phyloP scores from a whole-genome alignment of 805 yeast genomes.

The Tetrapisispora namnaoensis region DNA sequence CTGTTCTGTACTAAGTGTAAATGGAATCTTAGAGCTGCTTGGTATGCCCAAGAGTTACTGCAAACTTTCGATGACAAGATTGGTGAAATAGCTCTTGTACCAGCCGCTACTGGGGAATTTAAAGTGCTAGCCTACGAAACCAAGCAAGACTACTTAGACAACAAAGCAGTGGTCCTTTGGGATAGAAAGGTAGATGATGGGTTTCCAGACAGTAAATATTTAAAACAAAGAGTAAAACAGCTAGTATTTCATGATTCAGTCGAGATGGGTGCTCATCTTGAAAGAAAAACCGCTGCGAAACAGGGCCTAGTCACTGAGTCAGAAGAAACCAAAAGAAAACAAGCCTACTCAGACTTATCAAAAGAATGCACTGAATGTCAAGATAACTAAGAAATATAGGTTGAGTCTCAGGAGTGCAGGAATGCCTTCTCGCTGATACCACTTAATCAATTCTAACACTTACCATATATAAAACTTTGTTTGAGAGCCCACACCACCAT shows the following conservation, averaged over 20 bases:
- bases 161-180: conserved; percentile 36
- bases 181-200: conserved; percentile 58
- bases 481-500: too few species aligned
- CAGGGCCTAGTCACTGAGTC: neutral
- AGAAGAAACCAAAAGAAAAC: neutral
- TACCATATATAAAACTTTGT: too few species aligned
- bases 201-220: conserved; percentile 76
- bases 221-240: conserved; percentile 61
- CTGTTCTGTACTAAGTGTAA: conserved; percentile 75
- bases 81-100: conserved; percentile 44
- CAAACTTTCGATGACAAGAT: conserved; percentile 60
- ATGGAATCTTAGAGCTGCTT: conserved; percentile 81
- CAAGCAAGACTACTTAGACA: conserved; percentile 25
- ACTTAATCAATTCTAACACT: too few species aligned
- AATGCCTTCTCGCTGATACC: too few species aligned
- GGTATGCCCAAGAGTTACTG: conserved; percentile 81
- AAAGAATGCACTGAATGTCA: conserved; percentile 1
- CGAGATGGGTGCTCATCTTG: conserved; percentile 17
- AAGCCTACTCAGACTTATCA: neutral
- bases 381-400: too few species aligned
- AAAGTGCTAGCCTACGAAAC: conserved; percentile 34
- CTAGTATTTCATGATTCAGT: conserved; percentile 15
- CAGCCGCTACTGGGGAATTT: conserved; percentile 50
- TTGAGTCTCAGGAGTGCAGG: neutral
- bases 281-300: neutral